phyloP scores from a whole-genome alignment of 148 eudicot genomes.

The Dysphania ambrosioides region DNA sequence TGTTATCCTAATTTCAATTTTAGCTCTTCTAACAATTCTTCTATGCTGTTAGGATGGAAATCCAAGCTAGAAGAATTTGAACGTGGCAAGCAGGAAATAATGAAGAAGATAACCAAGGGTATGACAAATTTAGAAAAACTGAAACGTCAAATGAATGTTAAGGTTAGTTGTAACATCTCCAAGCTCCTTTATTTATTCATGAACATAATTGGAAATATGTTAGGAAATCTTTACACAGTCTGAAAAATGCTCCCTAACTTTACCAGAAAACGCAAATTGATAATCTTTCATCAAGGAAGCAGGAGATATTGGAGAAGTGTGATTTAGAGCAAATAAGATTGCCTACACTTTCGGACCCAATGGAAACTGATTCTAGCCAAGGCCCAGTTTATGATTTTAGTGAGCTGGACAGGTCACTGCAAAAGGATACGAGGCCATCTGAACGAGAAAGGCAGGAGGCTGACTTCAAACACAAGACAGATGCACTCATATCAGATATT shows the following conservation, averaged over 20 bases:
- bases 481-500: constrained; percentile 66
- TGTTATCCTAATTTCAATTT: background rate
- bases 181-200: background rate
- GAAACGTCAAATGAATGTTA: constrained; percentile 67
- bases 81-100: constrained; percentile 71
- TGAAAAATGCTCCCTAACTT: constrained; percentile 18
- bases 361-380: constrained; percentile 62
- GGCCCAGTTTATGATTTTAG: constrained; percentile 71
- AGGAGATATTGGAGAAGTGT: constrained; percentile 82
- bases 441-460: constrained; percentile 84
- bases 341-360: constrained; percentile 73
- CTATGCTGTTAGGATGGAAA: constrained; percentile 56
- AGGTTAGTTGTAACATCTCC: constrained; percentile 44
- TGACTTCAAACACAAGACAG: constrained; percentile 75
- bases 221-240: background rate
- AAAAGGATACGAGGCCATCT: constrained; percentile 60
- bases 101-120: constrained; percentile 80
- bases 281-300: constrained; percentile 61
- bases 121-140: constrained; percentile 76
- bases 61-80: constrained; percentile 80
- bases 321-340: constrained; percentile 77
- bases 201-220: background rate
- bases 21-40: background rate
- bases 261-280: constrained; percentile 73
- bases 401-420: constrained; percentile 66